A percentile compares a stretch with the other conserved stretches of the same genome.
Evolutionary conservation across 2,329 filamentous ascomycete genomes (phyloP).

Genomic region (Cladophialophora bantiana): DNA sequence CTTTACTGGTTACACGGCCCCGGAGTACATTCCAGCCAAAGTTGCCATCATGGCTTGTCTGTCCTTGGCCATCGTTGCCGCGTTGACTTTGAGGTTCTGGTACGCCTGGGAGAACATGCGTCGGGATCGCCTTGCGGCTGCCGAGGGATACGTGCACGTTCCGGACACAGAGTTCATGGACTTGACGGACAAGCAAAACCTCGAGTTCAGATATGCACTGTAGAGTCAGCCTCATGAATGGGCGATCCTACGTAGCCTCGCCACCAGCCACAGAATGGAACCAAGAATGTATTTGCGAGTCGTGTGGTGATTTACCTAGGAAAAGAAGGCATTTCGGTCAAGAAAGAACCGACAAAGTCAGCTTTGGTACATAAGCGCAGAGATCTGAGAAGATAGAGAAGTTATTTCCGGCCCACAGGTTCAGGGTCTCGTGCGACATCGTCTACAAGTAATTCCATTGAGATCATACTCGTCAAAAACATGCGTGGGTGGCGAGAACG

Average conservation of each 20-base stretch:
- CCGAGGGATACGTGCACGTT: conserved; percentile 44
- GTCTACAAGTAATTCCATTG: not conserved
- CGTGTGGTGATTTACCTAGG: too few relatives aligned
- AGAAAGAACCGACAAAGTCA: too few relatives aligned
- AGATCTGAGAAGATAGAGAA: too few relatives aligned
- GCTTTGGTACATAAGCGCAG: too few relatives aligned
- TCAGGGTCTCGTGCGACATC: not conserved
- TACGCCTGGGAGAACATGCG: conserved; percentile 45
- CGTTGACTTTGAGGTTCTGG: conserved; percentile 27
- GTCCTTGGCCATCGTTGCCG: conserved; percentile 17
- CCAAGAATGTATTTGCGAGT: too few relatives aligned
- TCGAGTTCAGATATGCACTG: conserved; percentile 40
- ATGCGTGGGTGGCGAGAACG: not conserved
- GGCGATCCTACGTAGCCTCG: too few relatives aligned
- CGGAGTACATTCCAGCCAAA: conserved; percentile 52
- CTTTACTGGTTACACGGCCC: conserved; percentile 53
- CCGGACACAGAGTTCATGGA: conserved; percentile 31
- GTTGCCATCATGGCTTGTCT: conserved; percentile 45
- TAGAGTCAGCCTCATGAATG: not conserved
- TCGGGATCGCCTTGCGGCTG: conserved; percentile 43
- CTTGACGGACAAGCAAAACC: conserved; percentile 46
- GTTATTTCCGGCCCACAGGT: too few relatives aligned
- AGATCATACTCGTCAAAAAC: too few relatives aligned
- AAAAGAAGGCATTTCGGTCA: too few relatives aligned
- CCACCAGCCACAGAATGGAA: too few relatives aligned